Conservation (phyloP, 192 early-diverging fungal species). For the Rhizoclosmatium sp. region DNA sequence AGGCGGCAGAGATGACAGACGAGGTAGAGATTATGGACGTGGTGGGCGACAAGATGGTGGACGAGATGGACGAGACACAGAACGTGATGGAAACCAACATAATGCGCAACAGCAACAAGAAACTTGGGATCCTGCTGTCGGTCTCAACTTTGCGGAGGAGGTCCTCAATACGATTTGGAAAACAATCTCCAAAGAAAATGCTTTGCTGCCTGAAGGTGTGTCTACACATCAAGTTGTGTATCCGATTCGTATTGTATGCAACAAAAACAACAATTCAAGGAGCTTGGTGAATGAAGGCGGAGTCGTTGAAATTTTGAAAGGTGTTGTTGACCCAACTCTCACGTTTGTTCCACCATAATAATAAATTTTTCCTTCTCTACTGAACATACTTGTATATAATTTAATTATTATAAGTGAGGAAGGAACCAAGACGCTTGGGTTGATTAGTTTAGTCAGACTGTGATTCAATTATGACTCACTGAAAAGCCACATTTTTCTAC, state of each 20-base stretch:
- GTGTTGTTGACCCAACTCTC: background rate
- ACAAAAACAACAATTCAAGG: background rate
- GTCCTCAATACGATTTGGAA: slow-evolving; percentile 56
- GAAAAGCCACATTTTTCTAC: too few species aligned
- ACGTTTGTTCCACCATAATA: background rate
- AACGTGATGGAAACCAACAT: too few species aligned
- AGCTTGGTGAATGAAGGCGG: background rate
- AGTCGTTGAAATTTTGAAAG: background rate
- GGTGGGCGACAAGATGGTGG: too few species aligned
- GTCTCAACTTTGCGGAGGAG: slow-evolving; percentile 81
- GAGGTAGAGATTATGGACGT: too few species aligned
- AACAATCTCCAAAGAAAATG: slow-evolving; percentile 38
- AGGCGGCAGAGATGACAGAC: too few species aligned
- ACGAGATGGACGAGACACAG: too few species aligned
- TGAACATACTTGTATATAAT: too few species aligned
- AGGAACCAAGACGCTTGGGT: too few species aligned
- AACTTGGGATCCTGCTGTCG: slow-evolving; percentile 82
- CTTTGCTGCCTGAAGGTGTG: background rate
- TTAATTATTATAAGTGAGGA: too few species aligned
- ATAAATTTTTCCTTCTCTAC: too few species aligned
- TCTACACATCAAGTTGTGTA: background rate
- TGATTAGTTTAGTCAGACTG: too few species aligned
- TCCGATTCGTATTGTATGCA: background rate
- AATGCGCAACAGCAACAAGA: background rate
- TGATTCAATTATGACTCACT: too few species aligned